These are phyloP conservation scores for Paraphaeosphaeria minitans DNA, from an alignment of 2,329 filamentous ascomycete genomes.

Conservation along the genomic window DNA sequence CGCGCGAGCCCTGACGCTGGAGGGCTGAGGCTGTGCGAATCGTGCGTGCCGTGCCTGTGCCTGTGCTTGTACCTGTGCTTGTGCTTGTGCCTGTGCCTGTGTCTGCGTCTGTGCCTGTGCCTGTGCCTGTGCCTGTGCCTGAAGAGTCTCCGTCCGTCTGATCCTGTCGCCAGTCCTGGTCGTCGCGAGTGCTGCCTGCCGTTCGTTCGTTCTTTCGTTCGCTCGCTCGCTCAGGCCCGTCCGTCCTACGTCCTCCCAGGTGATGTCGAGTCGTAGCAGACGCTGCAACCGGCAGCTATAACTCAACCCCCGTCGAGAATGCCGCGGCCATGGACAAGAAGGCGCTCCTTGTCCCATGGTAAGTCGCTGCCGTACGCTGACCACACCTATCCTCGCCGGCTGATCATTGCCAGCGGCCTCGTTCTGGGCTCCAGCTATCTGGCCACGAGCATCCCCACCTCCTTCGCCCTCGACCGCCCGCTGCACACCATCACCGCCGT, in stretches of 20 bases:
- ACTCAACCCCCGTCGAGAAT: slow-evolving; percentile 30
- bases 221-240: not conserved
- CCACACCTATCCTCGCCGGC: slow-evolving; percentile 8
- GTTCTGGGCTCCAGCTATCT: slow-evolving; percentile 42
- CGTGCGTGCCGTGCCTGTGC: slow-evolving; percentile 1
- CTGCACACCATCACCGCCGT: slow-evolving; percentile 41
- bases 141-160: slow-evolving; percentile 6
- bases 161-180: slow-evolving; percentile 9
- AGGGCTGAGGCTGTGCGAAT: slow-evolving; percentile 9
- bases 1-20: slow-evolving; percentile 4
- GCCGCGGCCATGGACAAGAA: slow-evolving; percentile 43
- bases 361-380: slow-evolving; percentile 15
- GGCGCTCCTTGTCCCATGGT: slow-evolving; percentile 44
- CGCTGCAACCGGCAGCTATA: slow-evolving; percentile 33
- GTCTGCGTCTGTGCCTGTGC: slow-evolving; percentile 5
- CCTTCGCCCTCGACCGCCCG: slow-evolving; percentile 45
- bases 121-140: slow-evolving; percentile 6
- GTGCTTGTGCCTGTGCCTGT: not conserved
- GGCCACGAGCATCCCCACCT: slow-evolving; percentile 36
- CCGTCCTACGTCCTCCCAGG: slow-evolving; percentile 15
- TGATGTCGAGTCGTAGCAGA: slow-evolving; percentile 26
- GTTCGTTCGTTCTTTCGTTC: slow-evolving; percentile 8
- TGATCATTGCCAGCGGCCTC: slow-evolving; percentile 36
- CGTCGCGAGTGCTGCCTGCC: slow-evolving; percentile 9
- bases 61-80: too few relatives aligned